Evolutionary conservation across 2,329 filamentous ascomycete species (phyloP).

Genomic region (Monosporascus sp.): DNA sequence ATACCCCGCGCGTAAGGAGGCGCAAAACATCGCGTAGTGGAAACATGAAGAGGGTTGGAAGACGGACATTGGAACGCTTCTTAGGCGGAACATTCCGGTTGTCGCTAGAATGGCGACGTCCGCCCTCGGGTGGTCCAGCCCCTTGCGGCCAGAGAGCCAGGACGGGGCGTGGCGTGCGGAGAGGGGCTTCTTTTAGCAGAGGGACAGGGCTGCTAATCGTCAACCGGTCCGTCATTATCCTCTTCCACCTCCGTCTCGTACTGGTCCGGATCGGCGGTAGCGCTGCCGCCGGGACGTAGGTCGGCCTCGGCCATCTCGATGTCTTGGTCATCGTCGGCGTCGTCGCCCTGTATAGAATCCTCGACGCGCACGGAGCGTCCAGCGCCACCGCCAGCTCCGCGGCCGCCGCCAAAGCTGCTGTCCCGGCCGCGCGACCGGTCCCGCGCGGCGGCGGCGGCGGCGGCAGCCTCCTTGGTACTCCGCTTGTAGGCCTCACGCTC

Average conservation of each 20-base stretch:
- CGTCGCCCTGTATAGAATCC: constrained; percentile 19
- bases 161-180: too few species aligned
- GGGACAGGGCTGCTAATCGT: constrained; percentile 13
- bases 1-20: too few species aligned
- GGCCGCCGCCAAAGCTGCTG: constrained; percentile 12
- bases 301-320: constrained; percentile 14
- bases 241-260: constrained; percentile 22
- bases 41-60: too few species aligned
- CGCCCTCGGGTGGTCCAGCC: too few species aligned
- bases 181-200: background rate
- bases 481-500: constrained; percentile 35
- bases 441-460: constrained; percentile 15
- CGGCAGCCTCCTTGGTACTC: constrained; percentile 19
- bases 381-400: constrained; percentile 12
- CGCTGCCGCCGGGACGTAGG: background rate
- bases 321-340: constrained; percentile 16
- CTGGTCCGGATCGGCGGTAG: constrained; percentile 8
- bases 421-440: constrained; percentile 22
- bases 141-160: too few species aligned
- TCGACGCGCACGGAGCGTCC: constrained; percentile 15
- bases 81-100: too few species aligned
- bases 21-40: too few species aligned
- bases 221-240: constrained; percentile 19
- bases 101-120: too few species aligned
- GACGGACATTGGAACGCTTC: too few species aligned